These are phyloP conservation scores for Ustilago trichophora DNA, from an alignment of 1,284 basidiomycete genomes.

Conservation along the genomic window DNA sequence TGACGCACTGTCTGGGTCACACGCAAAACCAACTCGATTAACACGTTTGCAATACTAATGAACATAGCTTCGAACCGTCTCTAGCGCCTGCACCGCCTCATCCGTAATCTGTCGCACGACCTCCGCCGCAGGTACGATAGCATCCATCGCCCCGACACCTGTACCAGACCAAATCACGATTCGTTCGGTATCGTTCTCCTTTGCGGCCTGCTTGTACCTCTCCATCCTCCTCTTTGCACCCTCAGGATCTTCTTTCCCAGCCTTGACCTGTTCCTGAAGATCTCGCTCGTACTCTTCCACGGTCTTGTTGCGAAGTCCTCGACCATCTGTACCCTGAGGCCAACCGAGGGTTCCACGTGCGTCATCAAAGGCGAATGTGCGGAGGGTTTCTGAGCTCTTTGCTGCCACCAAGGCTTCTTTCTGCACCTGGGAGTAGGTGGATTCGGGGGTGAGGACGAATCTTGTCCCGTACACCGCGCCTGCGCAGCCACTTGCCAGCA, in stretches of 20 bases:
- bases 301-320: conserved; percentile 56
- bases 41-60: too few species aligned
- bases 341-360: conserved; percentile 61
- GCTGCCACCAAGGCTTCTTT: conserved; percentile 54
- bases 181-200: conserved; percentile 45
- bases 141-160: conserved; percentile 55
- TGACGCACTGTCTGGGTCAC: too few species aligned
- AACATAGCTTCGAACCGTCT: conserved; percentile 20
- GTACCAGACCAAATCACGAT: conserved; percentile 64
- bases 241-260: conserved; percentile 15
- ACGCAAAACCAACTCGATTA: too few species aligned
- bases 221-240: conserved; percentile 40
- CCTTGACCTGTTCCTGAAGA: conserved; percentile 16
- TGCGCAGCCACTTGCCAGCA: conserved; percentile 57
- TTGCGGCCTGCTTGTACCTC: conserved; percentile 55
- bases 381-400: conserved; percentile 37
- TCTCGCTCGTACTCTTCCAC: conserved; percentile 56
- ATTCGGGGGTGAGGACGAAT: conserved; percentile 60
- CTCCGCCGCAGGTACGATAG: conserved; percentile 44
- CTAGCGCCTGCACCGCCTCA: conserved; percentile 35
- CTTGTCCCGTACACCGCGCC: conserved; percentile 62
- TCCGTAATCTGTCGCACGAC: conserved; percentile 43
- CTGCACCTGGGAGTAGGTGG: conserved; percentile 52
- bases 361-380: conserved; percentile 62
- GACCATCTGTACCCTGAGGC: conserved; percentile 61